phyloP scores from a whole-genome alignment of 805 yeast genomes.

The Tetrapisispora fleetii region DNA sequence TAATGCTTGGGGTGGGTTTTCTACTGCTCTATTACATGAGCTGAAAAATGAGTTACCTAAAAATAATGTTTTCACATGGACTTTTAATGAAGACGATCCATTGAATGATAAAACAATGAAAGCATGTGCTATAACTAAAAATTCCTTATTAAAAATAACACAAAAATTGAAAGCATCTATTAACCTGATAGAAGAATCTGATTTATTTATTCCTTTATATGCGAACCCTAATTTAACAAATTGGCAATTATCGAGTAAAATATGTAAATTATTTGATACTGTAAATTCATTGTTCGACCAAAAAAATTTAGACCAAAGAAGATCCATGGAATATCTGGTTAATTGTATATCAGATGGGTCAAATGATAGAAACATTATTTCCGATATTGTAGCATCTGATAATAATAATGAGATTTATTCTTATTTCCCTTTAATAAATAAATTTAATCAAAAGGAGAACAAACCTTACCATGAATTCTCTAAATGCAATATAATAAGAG shows the following conservation, averaged over 20 bases:
- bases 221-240: slow-evolving; percentile 15
- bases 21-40: slow-evolving; percentile 40
- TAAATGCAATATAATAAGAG: slow-evolving; percentile 15
- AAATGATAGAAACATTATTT: slow-evolving; percentile 15
- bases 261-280: slow-evolving; percentile 18
- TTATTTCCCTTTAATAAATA: slow-evolving; percentile 11
- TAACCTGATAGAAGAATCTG: slow-evolving; percentile 38
- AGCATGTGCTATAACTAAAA: background rate
- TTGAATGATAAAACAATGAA: slow-evolving; percentile 11
- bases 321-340: slow-evolving; percentile 15
- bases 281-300: slow-evolving; percentile 16
- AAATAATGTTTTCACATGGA: slow-evolving; percentile 39
- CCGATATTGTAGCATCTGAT: slow-evolving; percentile 10
- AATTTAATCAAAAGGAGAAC: slow-evolving; percentile 5
- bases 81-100: slow-evolving; percentile 27
- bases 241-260: slow-evolving; percentile 24
- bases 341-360: slow-evolving; percentile 18
- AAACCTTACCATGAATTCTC: slow-evolving; percentile 13
- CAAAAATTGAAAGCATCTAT: slow-evolving; percentile 40
- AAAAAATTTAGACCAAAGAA: slow-evolving; percentile 8
- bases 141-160: slow-evolving; percentile 10
- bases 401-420: slow-evolving; percentile 11
- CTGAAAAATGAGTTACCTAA: slow-evolving; percentile 63
- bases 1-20: slow-evolving; percentile 77
- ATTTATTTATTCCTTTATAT: slow-evolving; percentile 49